phyloP scores from a whole-genome alignment of 345 rosid genomes.

The Gossypium bickii region DNA sequence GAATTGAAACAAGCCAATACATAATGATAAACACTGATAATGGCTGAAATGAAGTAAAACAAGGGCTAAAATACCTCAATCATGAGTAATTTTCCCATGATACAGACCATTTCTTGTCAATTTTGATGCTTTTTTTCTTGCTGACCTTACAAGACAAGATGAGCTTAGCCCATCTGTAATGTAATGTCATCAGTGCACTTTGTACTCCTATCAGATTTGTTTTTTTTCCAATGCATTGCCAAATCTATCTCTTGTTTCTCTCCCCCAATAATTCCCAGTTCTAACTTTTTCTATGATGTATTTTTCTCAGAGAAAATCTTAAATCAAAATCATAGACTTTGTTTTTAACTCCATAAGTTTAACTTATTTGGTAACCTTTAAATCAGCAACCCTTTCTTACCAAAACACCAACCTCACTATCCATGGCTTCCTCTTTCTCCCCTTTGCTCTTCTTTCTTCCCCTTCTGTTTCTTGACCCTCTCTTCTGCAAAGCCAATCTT shows the following conservation, averaged over 20 bases:
- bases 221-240: neutral
- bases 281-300: neutral
- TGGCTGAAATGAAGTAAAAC: too few relatives aligned
- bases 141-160: neutral
- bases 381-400: neutral
- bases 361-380: neutral
- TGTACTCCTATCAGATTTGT: neutral
- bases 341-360: neutral
- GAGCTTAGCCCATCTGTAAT: neutral
- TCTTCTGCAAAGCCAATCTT: conserved; percentile 34
- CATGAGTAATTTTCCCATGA: too few relatives aligned
- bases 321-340: neutral
- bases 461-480: conserved; percentile 23
- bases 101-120: too few relatives aligned
- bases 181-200: neutral
- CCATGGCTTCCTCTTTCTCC: conserved; percentile 40
- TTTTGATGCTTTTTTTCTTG: neutral
- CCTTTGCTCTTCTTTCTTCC: conserved; percentile 26
- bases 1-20: too few relatives aligned
- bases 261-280: neutral
- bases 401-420: neutral
- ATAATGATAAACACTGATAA: too few relatives aligned
- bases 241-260: neutral
- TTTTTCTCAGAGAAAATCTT: neutral
- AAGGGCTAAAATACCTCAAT: too few relatives aligned